phyloP scores from a whole-genome alignment of 495 filamentous ascomycete species.

The Aspergillus sparsus region DNA sequence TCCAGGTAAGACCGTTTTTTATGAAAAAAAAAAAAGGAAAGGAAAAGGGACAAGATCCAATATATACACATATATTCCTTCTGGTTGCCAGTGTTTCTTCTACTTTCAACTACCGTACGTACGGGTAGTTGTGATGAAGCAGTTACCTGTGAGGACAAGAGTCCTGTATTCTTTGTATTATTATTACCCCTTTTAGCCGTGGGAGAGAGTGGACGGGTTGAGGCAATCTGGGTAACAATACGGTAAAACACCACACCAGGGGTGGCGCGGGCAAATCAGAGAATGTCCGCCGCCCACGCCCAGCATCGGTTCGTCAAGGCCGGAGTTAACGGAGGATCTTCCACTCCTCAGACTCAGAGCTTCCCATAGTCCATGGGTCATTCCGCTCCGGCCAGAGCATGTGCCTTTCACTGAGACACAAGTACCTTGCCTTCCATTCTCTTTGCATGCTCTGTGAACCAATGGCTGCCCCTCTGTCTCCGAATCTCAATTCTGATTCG shows the following conservation, averaged over 20 bases:
- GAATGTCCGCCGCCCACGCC: constrained; percentile 22
- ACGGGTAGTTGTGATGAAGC: no score
- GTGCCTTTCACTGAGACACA: no score
- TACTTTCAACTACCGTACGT: no score
- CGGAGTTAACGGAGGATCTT: not conserved
- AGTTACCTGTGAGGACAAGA: not conserved
- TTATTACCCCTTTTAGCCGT: not conserved
- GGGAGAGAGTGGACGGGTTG: not conserved
- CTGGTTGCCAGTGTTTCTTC: no score
- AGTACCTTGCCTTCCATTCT: not conserved
- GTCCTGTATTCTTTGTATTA: not conserved
- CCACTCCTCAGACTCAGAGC: not conserved
- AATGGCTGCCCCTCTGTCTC: not conserved
- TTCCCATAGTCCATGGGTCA: not conserved
- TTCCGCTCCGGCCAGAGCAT: not conserved
- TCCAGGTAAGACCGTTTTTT: no score
- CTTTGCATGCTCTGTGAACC: not conserved
- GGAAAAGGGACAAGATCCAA: no score
- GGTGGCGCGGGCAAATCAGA: constrained; percentile 26
- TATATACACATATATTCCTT: no score
- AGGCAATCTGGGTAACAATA: not conserved
- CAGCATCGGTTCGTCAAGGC: constrained; percentile 19
- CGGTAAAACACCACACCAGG: not conserved
- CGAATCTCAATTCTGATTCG: not conserved
- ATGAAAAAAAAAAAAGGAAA: no score